phyloP scores from a whole-genome alignment of 768 basidiomycete species.

The Saitozyma sp. region DNA sequence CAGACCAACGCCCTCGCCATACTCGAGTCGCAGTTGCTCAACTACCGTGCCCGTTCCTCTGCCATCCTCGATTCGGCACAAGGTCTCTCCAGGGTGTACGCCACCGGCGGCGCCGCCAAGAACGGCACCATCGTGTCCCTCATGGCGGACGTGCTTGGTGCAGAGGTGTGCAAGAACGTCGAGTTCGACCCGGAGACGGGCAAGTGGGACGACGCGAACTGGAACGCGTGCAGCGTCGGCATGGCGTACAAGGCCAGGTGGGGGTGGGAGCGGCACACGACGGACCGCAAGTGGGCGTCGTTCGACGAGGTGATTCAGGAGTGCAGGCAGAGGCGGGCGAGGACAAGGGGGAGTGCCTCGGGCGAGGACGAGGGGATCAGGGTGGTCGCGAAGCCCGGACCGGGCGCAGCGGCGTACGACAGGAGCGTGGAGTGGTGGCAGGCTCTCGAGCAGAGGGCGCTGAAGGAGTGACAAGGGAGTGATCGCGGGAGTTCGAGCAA shows the following conservation, averaged over 20 bases:
- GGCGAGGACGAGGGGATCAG: slow-evolving; percentile 20
- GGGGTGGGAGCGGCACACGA: slow-evolving; percentile 37
- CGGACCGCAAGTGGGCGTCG: slow-evolving; percentile 22
- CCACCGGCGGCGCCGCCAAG: slow-evolving; percentile 75
- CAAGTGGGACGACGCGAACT: slow-evolving; percentile 31
- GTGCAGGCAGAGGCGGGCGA: slow-evolving; percentile 20
- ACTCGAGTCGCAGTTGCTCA: slow-evolving; percentile 80
- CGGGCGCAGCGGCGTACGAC: slow-evolving; percentile 33
- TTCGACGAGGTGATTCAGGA: slow-evolving; percentile 41
- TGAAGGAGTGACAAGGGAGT: slow-evolving; percentile 2
- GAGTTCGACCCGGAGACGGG: slow-evolving; percentile 24
- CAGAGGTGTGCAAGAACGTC: slow-evolving; percentile 63
- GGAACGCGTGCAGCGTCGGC: slow-evolving; percentile 46
- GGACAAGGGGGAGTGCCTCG: background rate
- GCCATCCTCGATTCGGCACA: slow-evolving; percentile 56
- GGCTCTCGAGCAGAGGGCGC: slow-evolving; percentile 28
- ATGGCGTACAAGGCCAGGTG: slow-evolving; percentile 46
- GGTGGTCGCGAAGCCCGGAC: slow-evolving; percentile 27
- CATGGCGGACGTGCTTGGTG: slow-evolving; percentile 74
- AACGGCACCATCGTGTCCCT: slow-evolving; percentile 73
- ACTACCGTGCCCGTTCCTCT: slow-evolving; percentile 70
- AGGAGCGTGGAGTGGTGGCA: slow-evolving; percentile 42
- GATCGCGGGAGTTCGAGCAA: too few relatives aligned
- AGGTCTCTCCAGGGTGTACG: slow-evolving; percentile 64
- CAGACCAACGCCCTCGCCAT: slow-evolving; percentile 64